phyloP scores from a whole-genome alignment of 2,329 filamentous ascomycete species.

The Epichloe scottii region DNA sequence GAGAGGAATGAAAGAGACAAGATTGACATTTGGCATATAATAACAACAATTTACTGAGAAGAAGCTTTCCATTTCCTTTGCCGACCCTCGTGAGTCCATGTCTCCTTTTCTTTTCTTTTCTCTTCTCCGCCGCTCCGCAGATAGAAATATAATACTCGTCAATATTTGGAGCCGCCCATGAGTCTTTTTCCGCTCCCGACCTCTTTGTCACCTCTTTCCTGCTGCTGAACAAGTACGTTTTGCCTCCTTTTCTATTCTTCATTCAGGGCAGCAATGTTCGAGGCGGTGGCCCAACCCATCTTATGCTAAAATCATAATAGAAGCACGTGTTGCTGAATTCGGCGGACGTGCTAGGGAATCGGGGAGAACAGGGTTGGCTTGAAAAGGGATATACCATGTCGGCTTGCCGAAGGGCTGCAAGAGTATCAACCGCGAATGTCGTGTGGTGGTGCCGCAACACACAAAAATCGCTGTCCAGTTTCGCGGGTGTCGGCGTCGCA shows the following conservation, averaged over 20 bases:
- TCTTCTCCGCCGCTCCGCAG: not conserved
- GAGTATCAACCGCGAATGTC: not conserved
- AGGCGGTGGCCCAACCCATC: too few relatives aligned
- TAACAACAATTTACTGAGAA: not conserved
- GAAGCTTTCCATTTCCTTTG: not conserved
- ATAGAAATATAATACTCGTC: not conserved
- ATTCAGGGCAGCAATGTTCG: too few relatives aligned
- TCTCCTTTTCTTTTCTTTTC: not conserved
- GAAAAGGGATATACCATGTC: not conserved
- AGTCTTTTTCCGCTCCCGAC: not conserved
- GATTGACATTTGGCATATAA: constrained; percentile 2
- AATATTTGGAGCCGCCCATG: not conserved
- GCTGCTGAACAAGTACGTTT: too few relatives aligned
- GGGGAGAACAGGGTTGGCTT: not conserved
- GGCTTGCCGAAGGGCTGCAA: not conserved
- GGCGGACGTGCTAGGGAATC: not conserved
- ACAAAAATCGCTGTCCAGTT: not conserved
- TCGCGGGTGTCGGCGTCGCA: not conserved
- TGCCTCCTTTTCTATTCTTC: too few relatives aligned
- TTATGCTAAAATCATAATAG: too few relatives aligned
- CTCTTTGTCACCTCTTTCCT: too few relatives aligned
- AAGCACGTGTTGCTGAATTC: too few relatives aligned
- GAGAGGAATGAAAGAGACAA: not conserved
- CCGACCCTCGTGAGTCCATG: not conserved
- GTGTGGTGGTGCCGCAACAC: not conserved